Base-by-base conservation (phyloP, 2,329 filamentous ascomycete genomes). In the Fusarium concolor region DNA sequence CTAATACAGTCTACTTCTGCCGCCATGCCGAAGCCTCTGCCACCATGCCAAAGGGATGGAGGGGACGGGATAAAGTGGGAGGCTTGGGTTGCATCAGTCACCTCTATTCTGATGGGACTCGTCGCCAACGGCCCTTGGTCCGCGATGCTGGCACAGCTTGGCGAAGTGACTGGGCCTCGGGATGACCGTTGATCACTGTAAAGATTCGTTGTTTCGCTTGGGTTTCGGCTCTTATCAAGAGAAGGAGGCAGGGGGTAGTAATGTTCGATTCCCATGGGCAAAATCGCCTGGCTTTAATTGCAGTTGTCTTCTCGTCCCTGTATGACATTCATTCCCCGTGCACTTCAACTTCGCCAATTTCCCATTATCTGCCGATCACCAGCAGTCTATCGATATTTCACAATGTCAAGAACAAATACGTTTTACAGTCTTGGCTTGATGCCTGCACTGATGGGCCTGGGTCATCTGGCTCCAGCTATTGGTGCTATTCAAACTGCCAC, bases 401-500 rank as follows among this genome's bases (percentile, higher is more conserved):
- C 6, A 0, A 64, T 64, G 61, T 62, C 61, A 26, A 38, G 57
- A 2, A 47, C 15, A 12, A 29, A 64, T 53, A 64, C 57, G 7
- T 62, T 64, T 6, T 47, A 64, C 29, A 64, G 61, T 28, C 51
- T 64, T 28, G 57, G 57, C 6, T 26, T 64, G 33, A 64, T 64
- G 61, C 61, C 61, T 28, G 51, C 46, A 2, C 11, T 64, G 18
- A 64, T 64, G 61, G 57, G 61, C 2, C 14, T 64, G 18, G 61
- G 61, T 4, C 61, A 64, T 28, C 20, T 64, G 12, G 41, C 57
- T 18, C 61, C 61, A 6, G 57, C 57, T 5, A 44, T 64, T 46
- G 61, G 61, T n/a, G 61, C 61, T 8, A 62, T 64, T 26, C 41
- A 64, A 1, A 31, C 46, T 15, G 52, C 26, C 2, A 62, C 46